Conservation (phyloP, 1,139 yeast species). For the Arxiozyma slooffiae region DNA sequence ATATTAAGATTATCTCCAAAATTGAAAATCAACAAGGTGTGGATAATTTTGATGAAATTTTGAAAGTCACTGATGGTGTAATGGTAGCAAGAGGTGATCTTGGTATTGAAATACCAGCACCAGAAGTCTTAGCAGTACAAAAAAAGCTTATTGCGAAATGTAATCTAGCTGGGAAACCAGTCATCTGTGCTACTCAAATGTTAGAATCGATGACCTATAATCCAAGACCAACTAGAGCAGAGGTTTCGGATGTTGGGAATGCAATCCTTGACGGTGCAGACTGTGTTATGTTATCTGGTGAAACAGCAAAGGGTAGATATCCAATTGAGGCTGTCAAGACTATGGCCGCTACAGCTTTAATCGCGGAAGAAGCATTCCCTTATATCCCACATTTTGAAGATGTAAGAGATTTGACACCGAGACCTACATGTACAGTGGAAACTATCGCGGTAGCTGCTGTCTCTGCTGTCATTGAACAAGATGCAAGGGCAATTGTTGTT, state of each 20-base stretch:
- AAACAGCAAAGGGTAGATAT: conserved; percentile 98
- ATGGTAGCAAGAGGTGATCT: conserved; percentile 99
- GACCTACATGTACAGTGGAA: conserved; percentile 89
- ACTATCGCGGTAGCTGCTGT: conserved; percentile 97
- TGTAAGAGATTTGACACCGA: conserved; percentile 71
- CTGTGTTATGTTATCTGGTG: conserved; percentile 99
- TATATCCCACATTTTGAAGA: conserved; percentile 81
- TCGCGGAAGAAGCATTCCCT: conserved; percentile 95
- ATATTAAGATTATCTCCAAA: conserved; percentile 90
- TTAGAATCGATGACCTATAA: conserved; percentile 98
- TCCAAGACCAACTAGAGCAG: conserved; percentile 99
- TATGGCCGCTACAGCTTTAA: conserved; percentile 96
- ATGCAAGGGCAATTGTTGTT: conserved; percentile 93
- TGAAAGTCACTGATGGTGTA: conserved; percentile 92
- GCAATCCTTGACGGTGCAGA: conserved; percentile 99
- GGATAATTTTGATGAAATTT: conserved; percentile 94
- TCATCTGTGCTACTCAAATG: conserved; percentile 99
- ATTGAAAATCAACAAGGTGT: conserved; percentile 99
- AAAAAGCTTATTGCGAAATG: conserved; percentile 98
- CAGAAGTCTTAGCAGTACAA: conserved; percentile 96
- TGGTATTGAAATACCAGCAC: conserved; percentile 98
- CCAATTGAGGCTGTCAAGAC: conserved; percentile 93
- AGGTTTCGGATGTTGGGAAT: conserved; percentile 97
- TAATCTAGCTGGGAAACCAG: conserved; percentile 98
- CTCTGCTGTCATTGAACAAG: conserved; percentile 89